Evolutionary conservation across 2,329 filamentous ascomycete species (phyloP).

Genomic region (Ceratocystis diversiconidia): DNA sequence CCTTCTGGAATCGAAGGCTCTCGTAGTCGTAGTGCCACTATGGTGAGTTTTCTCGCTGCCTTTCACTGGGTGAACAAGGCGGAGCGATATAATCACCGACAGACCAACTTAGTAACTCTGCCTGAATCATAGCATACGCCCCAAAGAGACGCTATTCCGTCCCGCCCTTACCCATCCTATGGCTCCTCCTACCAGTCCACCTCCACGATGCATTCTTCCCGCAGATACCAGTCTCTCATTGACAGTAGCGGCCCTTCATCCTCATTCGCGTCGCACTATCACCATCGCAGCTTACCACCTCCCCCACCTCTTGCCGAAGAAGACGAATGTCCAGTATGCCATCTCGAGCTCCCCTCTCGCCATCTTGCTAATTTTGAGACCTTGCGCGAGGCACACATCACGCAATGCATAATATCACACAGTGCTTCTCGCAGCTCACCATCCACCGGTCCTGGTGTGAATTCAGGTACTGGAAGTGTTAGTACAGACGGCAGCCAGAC

Average conservation of each 20-base stretch:
- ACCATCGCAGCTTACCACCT: conserved; percentile 29
- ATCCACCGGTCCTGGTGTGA: not conserved
- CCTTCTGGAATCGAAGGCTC: conserved; percentile 19
- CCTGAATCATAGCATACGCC: conserved; percentile 11
- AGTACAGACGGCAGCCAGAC: not conserved
- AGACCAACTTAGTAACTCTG: conserved; percentile 7
- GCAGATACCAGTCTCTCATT: conserved; percentile 24
- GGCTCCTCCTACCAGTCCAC: conserved; percentile 16
- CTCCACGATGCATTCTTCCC: conserved; percentile 11
- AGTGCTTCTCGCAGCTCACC: conserved; percentile 30
- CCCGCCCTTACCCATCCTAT: conserved; percentile 13
- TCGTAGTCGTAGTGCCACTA: conserved; percentile 34
- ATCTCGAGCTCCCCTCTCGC: conserved; percentile 50
- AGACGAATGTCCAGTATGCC: conserved; percentile 68
- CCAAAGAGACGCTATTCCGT: not conserved
- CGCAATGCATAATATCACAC: conserved; percentile 40
- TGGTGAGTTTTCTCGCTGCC: conserved; percentile 29
- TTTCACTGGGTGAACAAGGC: not conserved
- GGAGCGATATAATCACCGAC: not conserved
- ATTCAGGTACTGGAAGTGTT: not conserved
- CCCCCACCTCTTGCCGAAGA: conserved; percentile 49
- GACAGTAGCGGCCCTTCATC: conserved; percentile 25
- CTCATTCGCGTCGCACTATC: conserved; percentile 22
- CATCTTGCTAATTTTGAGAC: conserved; percentile 39
- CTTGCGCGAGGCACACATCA: conserved; percentile 45